Percentiles rank a stretch among this genome's conserved stretches.
phyloP scores from a whole-genome alignment of 768 basidiomycete species.

The Mycena albidolilacea region DNA sequence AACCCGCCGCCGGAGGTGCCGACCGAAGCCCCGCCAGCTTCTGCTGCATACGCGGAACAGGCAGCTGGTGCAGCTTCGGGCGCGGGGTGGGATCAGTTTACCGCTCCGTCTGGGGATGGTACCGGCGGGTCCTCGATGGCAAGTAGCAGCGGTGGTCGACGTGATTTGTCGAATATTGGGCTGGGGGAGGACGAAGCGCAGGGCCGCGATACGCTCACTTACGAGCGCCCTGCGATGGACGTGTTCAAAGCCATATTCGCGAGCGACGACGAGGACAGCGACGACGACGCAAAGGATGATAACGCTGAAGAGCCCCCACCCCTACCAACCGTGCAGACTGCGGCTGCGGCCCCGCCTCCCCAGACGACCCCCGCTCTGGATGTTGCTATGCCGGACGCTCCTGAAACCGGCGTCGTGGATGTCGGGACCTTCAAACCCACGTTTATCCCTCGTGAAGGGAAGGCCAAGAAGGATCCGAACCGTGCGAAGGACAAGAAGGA shows the following conservation, averaged over 20 bases:
- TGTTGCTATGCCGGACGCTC: conserved; percentile 15
- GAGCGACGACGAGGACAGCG: conserved; percentile 91
- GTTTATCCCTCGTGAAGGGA: conserved; percentile 80
- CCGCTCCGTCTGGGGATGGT: conserved; percentile 25
- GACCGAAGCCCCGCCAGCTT: conserved; percentile 45
- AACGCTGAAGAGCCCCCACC: conserved; percentile 43
- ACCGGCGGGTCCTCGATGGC: conserved; percentile 39
- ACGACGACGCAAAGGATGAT: conserved; percentile 69
- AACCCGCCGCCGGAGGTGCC: conserved; percentile 68
- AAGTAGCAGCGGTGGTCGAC: conserved; percentile 48
- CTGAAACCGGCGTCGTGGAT: conserved; percentile 52
- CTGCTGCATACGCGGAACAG: conserved; percentile 37
- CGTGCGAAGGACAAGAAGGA: conserved; percentile 58
- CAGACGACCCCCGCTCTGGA: conserved; percentile 30
- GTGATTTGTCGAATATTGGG: conserved; percentile 87
- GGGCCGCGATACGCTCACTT: conserved; percentile 89
- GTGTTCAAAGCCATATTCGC: conserved; percentile 99
- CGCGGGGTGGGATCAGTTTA: conserved; percentile 36
- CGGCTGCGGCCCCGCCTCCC: conserved; percentile 32
- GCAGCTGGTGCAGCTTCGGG: conserved; percentile 41
- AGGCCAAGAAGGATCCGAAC: conserved; percentile 50
- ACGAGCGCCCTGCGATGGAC: conserved; percentile 89
- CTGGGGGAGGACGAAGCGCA: conserved; percentile 94
- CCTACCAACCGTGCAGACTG: conserved; percentile 24
- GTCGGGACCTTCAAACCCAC: conserved; percentile 88